Evolutionary conservation across 1,139 yeast species (phyloP).

Genomic region (Kodamaea fungicola): DNA sequence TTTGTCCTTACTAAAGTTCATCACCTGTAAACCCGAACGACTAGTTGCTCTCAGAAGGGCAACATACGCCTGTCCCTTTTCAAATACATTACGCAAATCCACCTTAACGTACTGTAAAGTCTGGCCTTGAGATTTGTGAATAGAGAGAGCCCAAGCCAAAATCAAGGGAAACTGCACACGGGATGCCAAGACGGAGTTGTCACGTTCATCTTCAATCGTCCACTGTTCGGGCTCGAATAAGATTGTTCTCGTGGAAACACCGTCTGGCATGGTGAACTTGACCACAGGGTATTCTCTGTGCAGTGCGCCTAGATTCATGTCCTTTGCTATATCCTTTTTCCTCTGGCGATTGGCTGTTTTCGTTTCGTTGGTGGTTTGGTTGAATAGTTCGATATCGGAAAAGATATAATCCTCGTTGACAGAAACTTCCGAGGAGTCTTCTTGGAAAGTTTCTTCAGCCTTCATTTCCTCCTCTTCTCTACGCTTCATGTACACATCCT

Average conservation of each 20-base stretch:
- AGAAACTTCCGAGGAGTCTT: constrained; percentile 2
- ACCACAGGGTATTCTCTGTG: constrained; percentile 65
- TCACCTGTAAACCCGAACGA: constrained; percentile 73
- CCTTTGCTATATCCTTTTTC: constrained; percentile 18
- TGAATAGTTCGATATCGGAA: constrained; percentile 6
- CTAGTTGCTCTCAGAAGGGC: constrained; percentile 85
- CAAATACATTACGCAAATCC: constrained; percentile 74
- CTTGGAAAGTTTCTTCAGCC: constrained; percentile 2
- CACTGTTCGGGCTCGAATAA: constrained; percentile 45
- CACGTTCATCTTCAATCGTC: constrained; percentile 38
- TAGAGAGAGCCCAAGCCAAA: constrained; percentile 92
- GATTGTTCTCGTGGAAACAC: constrained; percentile 62
- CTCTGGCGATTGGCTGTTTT: constrained; percentile 9
- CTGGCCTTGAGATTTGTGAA: constrained; percentile 96
- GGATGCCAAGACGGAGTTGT: constrained; percentile 25
- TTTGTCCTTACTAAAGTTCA: constrained; percentile 58
- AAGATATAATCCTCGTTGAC: constrained; percentile 7
- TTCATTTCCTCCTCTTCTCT: constrained; percentile 11
- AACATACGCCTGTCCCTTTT: constrained; percentile 38
- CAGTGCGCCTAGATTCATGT: constrained; percentile 31
- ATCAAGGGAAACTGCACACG: constrained; percentile 72
- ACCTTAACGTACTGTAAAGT: constrained; percentile 80
- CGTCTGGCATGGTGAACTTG: constrained; percentile 66
- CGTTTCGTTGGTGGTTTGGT: constrained; percentile 4
- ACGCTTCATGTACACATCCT: constrained; percentile 32